Evolutionary conservation across 2,329 filamentous ascomycete species (phyloP).

Genomic region (Venturia pyrina): DNA sequence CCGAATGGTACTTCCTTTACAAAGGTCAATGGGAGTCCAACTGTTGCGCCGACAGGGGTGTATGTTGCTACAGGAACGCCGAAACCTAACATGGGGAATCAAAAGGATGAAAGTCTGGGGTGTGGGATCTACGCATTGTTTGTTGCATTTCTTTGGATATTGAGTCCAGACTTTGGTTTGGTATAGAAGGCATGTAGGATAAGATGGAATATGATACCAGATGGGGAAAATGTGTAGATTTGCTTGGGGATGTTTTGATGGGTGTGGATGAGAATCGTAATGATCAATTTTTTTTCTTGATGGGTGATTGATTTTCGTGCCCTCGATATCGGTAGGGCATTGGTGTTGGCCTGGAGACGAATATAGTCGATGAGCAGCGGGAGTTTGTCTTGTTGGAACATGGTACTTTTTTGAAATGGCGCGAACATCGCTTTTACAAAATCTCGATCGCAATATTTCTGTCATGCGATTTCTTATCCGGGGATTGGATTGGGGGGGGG

Average conservation of each 20-base stretch:
- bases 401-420: too few species aligned
- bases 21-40: background rate
- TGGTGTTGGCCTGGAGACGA: too few species aligned
- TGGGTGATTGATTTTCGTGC: too few species aligned
- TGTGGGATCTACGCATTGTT: background rate
- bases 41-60: constrained; percentile 22
- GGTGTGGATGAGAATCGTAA: background rate
- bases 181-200: background rate
- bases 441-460: too few species aligned
- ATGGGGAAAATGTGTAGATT: background rate
- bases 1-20: background rate
- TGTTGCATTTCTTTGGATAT: background rate
- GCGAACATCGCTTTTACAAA: too few species aligned
- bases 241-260: background rate
- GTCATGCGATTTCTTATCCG: too few species aligned
- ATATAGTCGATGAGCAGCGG: too few species aligned
- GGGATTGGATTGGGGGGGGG: too few species aligned
- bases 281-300: background rate
- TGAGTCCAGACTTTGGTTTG: background rate
- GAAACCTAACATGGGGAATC: background rate
- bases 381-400: too few species aligned
- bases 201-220: background rate
- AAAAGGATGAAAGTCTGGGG: background rate
- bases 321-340: too few species aligned
- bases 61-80: constrained; percentile 29